Evolutionary conservation across 768 basidiomycete species (phyloP), one percentile per base, ranked within the genome.

Genomic region (Russula compacta): DNA sequence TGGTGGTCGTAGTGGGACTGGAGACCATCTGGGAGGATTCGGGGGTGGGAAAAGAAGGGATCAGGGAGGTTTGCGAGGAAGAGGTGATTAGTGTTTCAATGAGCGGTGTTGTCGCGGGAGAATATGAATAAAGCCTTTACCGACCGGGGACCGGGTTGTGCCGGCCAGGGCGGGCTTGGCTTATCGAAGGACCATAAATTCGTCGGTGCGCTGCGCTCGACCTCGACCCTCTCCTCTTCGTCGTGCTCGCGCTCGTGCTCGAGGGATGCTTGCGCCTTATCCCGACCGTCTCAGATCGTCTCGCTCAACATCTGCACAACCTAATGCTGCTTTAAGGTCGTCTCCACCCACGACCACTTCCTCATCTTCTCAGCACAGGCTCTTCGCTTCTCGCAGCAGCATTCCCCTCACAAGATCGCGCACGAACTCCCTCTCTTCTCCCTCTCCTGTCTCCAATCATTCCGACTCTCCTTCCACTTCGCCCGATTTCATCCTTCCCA

Each of bases 201-300:
- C 24, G 24, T 29, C 24, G 12, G 46, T 24, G 46, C 24, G 24
- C 46, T 12, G 24, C 24, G 12, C 46, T 47, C 46, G 24, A 11
- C 10, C n/a, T 12, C 21, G 14, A 15, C 46, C 19, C 24, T 29
- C 24, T 29, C 24, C 24, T 29, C 24, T 29, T 29, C 24, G 24
- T 29, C 24, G 24, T 29, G 24, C 24, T 29, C 24, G 24, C 14
- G 24, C 46, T 47, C 46, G 24, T 5, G 19, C 19, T 14, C 24
- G 14, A 15, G 24, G 10, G 52, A 64, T 64, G 63, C 63, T 63
- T 33, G 38, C 61, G 14, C 56, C 63, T 4, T 63, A 47, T 56
- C 60, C 63, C 3, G 46, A 64, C 40, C 61, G 61, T 43, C 58
- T 63, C 19, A 36, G 51, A 21, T 51, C 61, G 1, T 53, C 57